Evolutionary conservation across 495 filamentous ascomycete species (phyloP).

Genomic region (Choiromyces venosus): DNA sequence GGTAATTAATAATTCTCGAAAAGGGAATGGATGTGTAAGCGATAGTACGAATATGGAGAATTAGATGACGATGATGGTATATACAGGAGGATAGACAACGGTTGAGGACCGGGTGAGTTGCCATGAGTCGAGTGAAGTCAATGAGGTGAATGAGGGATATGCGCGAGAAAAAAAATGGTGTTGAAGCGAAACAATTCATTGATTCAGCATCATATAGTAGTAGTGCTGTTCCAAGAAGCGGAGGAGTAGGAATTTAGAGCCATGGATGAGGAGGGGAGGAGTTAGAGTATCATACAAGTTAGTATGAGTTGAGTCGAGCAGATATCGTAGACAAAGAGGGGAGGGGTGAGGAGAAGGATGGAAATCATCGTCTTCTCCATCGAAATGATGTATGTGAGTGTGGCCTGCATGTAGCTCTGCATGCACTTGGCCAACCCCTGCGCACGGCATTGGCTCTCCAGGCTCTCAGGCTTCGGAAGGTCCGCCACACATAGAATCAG

Average conservation of each 20-base stretch:
- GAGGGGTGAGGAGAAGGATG: conserved; percentile 10
- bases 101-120: conserved; percentile 15
- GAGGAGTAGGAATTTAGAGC: background rate
- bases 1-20: background rate
- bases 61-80: background rate
- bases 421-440: conserved; percentile 30
- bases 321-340: background rate
- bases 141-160: conserved; percentile 38
- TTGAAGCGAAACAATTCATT: conserved; percentile 37
- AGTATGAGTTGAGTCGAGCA: background rate
- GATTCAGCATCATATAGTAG: conserved; percentile 22
- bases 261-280: background rate
- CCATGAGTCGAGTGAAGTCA: conserved; percentile 13
- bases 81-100: conserved; percentile 12
- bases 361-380: conserved; percentile 24
- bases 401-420: conserved; percentile 13
- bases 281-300: background rate
- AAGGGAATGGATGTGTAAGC: background rate
- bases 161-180: conserved; percentile 19
- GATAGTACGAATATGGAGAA: background rate
- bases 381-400: conserved; percentile 26
- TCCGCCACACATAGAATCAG: conserved; percentile 6
- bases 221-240: conserved; percentile 12
- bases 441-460: conserved; percentile 21
- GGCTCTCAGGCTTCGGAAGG: conserved; percentile 19